Evolutionary conservation across 306 rosid species (phyloP).

Genomic region (Castanea mollissima): DNA sequence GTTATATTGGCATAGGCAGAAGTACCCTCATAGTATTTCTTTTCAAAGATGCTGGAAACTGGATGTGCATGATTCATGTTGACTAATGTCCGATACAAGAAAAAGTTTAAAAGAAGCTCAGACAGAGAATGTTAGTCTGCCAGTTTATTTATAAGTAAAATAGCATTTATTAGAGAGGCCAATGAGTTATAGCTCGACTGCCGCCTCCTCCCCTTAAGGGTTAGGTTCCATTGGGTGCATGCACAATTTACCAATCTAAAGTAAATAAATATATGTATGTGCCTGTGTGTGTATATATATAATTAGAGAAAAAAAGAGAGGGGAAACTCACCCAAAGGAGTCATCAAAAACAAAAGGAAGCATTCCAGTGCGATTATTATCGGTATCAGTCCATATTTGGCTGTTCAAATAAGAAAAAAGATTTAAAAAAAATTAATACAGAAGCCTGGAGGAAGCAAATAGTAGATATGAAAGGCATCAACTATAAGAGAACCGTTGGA

Average conservation of each 20-base stretch:
- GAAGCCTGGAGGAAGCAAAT: conserved; percentile 15
- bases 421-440: conserved; percentile 9
- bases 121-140: background rate
- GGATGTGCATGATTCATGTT: background rate
- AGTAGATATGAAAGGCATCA: conserved; percentile 8
- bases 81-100: background rate
- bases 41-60: too few relatives aligned
- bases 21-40: background rate
- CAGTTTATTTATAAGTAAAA: background rate
- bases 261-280: background rate
- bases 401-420: conserved; percentile 39
- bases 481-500: conserved; percentile 9
- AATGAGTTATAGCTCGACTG: too few relatives aligned
- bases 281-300: background rate
- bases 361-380: conserved; percentile 86
- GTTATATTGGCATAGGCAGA: background rate
- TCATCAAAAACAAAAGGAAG: conserved; percentile 94
- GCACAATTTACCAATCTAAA: too few relatives aligned
- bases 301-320: background rate
- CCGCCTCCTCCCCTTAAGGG: too few relatives aligned
- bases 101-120: background rate
- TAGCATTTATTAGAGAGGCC: background rate
- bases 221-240: too few relatives aligned
- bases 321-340: conserved; percentile 70
- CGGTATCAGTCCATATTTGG: conserved; percentile 95